Evolutionary conservation across 768 basidiomycete species (phyloP), one percentile per base, ranked within the genome.

Genomic region (Hortiboletus campestris): DNA sequence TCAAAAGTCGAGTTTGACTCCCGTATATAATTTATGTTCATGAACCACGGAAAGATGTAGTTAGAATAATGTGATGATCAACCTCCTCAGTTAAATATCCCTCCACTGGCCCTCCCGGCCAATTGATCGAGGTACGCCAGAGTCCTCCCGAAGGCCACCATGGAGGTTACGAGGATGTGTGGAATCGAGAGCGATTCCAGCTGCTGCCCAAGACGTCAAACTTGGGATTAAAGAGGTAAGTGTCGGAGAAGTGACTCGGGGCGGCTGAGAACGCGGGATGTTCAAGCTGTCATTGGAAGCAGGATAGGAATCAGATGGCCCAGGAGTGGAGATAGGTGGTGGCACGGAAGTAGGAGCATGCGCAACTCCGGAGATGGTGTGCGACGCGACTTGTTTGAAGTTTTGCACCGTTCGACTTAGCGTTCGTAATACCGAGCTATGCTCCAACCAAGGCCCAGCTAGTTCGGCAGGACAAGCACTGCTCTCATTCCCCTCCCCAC

Each of bases 351-450:
- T 31, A 12, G 61, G 44, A 14, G 49, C 0, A 36, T 62, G 48
- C 10, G 60, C 39, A 38, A 56, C 56, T 32, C 66, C 64, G 1
- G 75, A 63, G 17, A 69, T 63, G 10, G 68, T 64, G 40, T 67
- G 63, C 3, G 72, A 66, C 17, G 72, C 65, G 12, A 58, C 69
- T 46, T 73, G 64, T 51, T 68, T 75, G 53, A 85, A 75, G 52
- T 72, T 82, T 64, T 81, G 79, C 54, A 85, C 75, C 1, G 79
- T 84, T 63, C 78, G 73, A 57, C 79, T 80, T 22, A 86, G 67
- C 4, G 80, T 78, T 56, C 78, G 77, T 51, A 85, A 73, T 47
- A 86, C 81, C 2, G 82, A 80, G 20, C 70, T 68, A 49, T 74
- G 67, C 47, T 78, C 77, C 29, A 74, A 63, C 76, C 75, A 76